Conservation (phyloP, 2,329 filamentous ascomycete species). For the Botrytis fragariae region DNA sequence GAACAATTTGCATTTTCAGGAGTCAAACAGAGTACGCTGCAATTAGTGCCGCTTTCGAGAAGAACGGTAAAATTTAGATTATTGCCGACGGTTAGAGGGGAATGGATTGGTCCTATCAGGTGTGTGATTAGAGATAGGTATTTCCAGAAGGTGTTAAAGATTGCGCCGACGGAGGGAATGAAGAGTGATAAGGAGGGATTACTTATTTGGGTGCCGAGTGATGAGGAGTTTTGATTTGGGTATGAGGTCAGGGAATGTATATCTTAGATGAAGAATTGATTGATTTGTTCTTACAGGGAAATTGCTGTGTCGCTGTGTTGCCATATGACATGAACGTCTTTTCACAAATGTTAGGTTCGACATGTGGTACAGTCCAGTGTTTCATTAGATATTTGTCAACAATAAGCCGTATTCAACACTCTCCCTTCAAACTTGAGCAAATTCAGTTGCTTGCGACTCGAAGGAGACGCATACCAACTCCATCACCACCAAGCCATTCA, state of each 20-base stretch:
- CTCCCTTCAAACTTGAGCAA: neutral
- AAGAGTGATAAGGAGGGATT: constrained; percentile 62
- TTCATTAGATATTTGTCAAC: neutral
- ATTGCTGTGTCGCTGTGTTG: neutral
- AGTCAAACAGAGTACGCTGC: constrained; percentile 74
- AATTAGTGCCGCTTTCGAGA: constrained; percentile 78
- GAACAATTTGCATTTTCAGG: constrained; percentile 93
- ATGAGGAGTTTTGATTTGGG: constrained; percentile 19
- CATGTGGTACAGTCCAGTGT: neutral
- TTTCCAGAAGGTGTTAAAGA: constrained; percentile 84
- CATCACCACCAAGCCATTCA: neutral
- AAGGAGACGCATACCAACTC: neutral
- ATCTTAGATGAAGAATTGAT: neutral
- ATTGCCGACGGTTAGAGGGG: constrained; percentile 61
- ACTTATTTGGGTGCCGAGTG: constrained; percentile 58
- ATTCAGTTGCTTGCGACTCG: neutral
- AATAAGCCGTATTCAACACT: neutral
- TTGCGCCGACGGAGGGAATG: constrained; percentile 75
- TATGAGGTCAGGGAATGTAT: neutral
- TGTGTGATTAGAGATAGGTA: constrained; percentile 83
- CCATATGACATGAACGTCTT: neutral
- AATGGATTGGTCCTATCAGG: constrained; percentile 66
- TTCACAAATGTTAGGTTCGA: neutral
- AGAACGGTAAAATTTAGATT: constrained; percentile 72
- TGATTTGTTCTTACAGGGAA: neutral